Percentiles rank a stretch among this genome's conserved stretches.
These are phyloP conservation scores for Hibiscus trionum DNA, from an alignment of 345 rosid species.

Conservation along the genomic window DNA sequence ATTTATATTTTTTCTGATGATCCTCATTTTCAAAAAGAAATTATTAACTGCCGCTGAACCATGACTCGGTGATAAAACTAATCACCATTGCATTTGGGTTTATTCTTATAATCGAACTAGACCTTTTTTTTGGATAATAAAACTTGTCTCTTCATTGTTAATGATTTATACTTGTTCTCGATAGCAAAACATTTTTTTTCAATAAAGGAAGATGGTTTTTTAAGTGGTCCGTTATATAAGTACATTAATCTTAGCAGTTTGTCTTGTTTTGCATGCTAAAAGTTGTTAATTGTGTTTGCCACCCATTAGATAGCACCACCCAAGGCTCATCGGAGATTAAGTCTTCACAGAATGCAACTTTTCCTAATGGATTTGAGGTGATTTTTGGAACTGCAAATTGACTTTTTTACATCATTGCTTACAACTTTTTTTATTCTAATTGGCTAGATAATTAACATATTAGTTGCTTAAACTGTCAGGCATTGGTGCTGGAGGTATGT, in stretches of 20 bases:
- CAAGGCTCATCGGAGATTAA: constrained; percentile 34
- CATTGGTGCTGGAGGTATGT: constrained; percentile 74
- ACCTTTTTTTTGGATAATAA: neutral
- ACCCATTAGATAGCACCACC: constrained; percentile 28
- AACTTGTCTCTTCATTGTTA: neutral
- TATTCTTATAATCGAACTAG: neutral
- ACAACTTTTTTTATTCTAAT: neutral
- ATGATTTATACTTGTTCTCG: neutral
- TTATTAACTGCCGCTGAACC: neutral
- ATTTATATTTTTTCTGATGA: neutral
- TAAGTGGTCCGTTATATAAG: neutral
- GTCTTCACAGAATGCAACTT: constrained; percentile 32
- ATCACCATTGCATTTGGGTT: neutral
- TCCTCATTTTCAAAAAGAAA: neutral
- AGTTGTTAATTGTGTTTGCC: constrained; percentile 9
- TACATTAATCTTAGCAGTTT: neutral
- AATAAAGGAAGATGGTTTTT: neutral
- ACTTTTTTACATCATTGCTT: neutral
- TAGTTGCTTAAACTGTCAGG: constrained; percentile 33
- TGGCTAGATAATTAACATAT: constrained; percentile 11
- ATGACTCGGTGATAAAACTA: neutral
- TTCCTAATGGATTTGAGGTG: constrained; percentile 81
- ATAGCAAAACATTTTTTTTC: neutral
- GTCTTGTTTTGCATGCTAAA: neutral
- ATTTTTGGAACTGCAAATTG: neutral